Conservation (phyloP, 2,329 filamentous ascomycete species). For the Neophaeococcomyces mojaviensis region DNA sequence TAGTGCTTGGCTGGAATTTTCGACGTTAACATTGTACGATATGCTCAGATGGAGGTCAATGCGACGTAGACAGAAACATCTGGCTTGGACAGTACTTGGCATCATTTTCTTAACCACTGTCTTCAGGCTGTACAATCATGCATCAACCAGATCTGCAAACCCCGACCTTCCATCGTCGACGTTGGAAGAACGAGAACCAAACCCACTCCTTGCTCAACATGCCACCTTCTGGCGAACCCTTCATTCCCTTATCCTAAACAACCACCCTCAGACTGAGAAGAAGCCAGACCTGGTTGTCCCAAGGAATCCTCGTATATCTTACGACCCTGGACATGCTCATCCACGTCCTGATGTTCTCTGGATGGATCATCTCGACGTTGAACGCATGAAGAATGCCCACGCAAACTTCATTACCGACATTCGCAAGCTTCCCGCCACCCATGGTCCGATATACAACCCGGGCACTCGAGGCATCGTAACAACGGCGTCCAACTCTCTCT, state of each 20-base stretch:
- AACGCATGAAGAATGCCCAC: constrained; percentile 34
- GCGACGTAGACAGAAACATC: constrained; percentile 2
- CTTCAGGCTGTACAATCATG: constrained; percentile 4
- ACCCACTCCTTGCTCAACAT: constrained; percentile 16
- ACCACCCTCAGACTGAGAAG: constrained; percentile 20
- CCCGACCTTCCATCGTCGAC: constrained; percentile 7
- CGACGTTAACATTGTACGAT: neutral
- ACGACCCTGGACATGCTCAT: constrained; percentile 17
- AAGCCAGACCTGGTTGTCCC: constrained; percentile 20
- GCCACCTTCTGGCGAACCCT: constrained; percentile 20
- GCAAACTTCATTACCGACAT: constrained; percentile 33
- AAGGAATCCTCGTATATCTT: constrained; percentile 20
- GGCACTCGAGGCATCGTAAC: constrained; percentile 29
- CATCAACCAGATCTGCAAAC: neutral
- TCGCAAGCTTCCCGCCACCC: constrained; percentile 8
- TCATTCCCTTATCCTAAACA: constrained; percentile 18
- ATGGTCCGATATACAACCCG: constrained; percentile 15
- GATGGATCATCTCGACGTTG: constrained; percentile 28
- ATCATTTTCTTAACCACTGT: constrained; percentile 1
- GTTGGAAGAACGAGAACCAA: constrained; percentile 4
- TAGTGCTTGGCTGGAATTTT: neutral
- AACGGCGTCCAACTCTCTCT: constrained; percentile 36
- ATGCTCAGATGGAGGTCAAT: constrained; percentile 8
- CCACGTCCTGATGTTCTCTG: constrained; percentile 31
- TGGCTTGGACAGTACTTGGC: neutral